phyloP scores from a whole-genome alignment of 2,329 filamentous ascomycete species.

The Paramyrothecium roridum region DNA sequence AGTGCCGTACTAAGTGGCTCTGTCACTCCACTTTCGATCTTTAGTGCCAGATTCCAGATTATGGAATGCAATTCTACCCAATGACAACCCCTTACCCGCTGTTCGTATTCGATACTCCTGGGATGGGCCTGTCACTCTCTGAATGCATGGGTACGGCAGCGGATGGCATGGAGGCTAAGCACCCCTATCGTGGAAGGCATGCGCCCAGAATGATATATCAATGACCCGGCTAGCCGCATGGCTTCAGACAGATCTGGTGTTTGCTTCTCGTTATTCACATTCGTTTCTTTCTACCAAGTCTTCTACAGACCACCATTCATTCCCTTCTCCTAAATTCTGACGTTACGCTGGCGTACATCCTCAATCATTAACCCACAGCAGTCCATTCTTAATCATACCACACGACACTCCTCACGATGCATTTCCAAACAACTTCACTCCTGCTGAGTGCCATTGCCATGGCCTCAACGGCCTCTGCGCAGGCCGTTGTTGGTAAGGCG shows the following conservation, averaged over 20 bases:
- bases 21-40: background rate
- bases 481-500: constrained; percentile 21
- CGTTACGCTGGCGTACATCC: background rate
- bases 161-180: background rate
- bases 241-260: background rate
- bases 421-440: constrained; percentile 7
- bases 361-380: background rate
- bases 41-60: background rate
- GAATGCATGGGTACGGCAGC: no score
- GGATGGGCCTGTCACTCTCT: background rate
- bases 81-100: background rate
- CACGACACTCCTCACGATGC: constrained; percentile 6
- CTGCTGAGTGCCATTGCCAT: constrained; percentile 11
- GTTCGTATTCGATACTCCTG: background rate
- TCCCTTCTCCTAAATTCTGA: background rate
- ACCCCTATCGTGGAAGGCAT: background rate
- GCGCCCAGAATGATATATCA: background rate
- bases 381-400: background rate
- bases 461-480: constrained; percentile 16
- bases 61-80: background rate
- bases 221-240: background rate
- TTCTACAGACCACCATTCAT: background rate
- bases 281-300: background rate
- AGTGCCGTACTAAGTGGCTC: background rate
- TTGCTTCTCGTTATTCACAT: background rate